Conservation (phyloP, 306 rosid genomes). For the Prunus davidiana region DNA sequence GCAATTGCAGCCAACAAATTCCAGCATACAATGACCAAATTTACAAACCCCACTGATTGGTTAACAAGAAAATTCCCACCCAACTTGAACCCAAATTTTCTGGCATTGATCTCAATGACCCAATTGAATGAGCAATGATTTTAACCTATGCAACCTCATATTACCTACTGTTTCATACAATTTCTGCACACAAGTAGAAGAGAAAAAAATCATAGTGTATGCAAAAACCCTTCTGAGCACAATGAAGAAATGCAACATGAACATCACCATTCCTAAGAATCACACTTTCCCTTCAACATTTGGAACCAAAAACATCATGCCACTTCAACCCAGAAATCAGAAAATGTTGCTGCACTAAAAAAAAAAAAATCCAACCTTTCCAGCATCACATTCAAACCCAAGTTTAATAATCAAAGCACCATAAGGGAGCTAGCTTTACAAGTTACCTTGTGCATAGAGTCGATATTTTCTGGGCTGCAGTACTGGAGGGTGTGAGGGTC, state of each 20-base stretch:
- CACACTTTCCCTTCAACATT: neutral
- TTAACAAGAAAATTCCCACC: neutral
- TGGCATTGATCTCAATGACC: neutral
- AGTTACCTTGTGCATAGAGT: slow-evolving; percentile 77
- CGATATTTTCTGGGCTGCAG: slow-evolving; percentile 68
- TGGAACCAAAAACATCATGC: neutral
- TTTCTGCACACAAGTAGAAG: neutral
- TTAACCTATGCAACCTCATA: neutral
- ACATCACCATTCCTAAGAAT: neutral
- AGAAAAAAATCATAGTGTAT: neutral
- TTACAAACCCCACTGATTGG: neutral
- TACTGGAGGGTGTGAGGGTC: slow-evolving; percentile 59
- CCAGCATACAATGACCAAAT: neutral
- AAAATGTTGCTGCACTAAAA: neutral
- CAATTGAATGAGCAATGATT: neutral
- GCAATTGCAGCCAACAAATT: neutral
- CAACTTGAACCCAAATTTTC: neutral
- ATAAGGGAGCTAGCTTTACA: neutral
- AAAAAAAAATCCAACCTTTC: neutral
- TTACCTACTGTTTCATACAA: neutral
- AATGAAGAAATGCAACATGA: neutral
- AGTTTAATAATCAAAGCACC: neutral
- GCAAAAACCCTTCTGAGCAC: neutral
- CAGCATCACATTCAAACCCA: neutral
- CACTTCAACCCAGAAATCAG: neutral